Evolutionary conservation across 257 asterid species (phyloP).

Genomic region (Penstemon eatonii): DNA sequence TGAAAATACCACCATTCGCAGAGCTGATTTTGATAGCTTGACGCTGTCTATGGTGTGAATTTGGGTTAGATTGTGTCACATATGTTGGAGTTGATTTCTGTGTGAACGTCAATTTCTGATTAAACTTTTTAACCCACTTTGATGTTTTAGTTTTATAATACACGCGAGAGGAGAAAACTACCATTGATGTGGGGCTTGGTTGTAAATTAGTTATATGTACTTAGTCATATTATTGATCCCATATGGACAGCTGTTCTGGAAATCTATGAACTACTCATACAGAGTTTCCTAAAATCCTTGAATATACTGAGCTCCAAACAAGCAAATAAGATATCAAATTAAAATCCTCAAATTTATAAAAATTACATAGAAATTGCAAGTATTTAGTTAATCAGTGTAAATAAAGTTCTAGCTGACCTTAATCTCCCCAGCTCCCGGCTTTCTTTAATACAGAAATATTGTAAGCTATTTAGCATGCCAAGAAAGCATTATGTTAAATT

Average conservation of each 20-base stretch:
- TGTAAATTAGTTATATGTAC: neutral
- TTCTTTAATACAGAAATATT: conserved; percentile 11
- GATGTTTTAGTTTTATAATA: conserved; percentile 4
- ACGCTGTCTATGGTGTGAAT: neutral
- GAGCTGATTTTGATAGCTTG: neutral
- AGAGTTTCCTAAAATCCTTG: neutral
- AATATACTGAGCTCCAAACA: neutral
- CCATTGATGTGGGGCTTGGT: conserved; percentile 5
- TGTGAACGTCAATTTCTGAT: neutral
- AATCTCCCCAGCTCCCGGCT: neutral
- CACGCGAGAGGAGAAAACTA: conserved; percentile 9
- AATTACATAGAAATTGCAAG: neutral
- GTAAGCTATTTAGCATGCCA: neutral
- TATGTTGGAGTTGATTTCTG: neutral
- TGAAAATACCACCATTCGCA: neutral
- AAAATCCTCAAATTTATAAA: neutral
- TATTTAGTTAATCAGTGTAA: conserved; percentile 2
- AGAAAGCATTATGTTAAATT: neutral
- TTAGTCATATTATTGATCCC: neutral
- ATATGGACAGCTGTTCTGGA: neutral
- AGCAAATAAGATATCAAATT: neutral
- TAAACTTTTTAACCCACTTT: conserved; percentile 12
- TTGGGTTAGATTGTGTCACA: conserved; percentile 6
- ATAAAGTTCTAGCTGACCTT: neutral
- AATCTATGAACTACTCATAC: neutral